Base-by-base conservation (phyloP, 768 basidiomycete species). In the Porphyrellus cyaneotinctus region DNA sequence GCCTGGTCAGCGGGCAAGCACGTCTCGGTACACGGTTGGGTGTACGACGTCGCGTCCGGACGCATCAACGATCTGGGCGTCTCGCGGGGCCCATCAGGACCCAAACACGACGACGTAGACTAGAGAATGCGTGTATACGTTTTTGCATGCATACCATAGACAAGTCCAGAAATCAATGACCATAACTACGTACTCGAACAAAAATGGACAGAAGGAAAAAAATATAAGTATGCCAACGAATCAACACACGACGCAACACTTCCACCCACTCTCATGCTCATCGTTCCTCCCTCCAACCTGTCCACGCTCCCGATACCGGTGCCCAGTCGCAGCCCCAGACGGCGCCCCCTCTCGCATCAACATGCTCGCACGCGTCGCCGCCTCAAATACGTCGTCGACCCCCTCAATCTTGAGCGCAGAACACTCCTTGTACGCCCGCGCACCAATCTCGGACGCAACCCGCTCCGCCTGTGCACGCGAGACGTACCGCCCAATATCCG, bases 331-430 rank as follows among this genome's bases (percentile, higher is more conserved):
- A 62, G 75, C 73, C 64, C 64, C 77, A 72, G 69, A 62, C 9
- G 82, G 80, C 23, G 83, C 87, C 3, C 88, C 88, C 52, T 95
- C 93, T 20, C 94, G 78, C 80, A 95, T 94, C 52, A 98, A 73
- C 90, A 98, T 97, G 66, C 92, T 94, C 41, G 92, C 94, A 39
- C 97, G 78, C 12, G 97, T 98, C 30, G 97, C 97, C 0, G 91
- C 88, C 74, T 99, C 97, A 61, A 98, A 99, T 41, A 97, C 91
- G 61, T 97, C 91, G 70, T 98, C 97, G 14, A 95, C 93, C 49
- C 93, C 93, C 72, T 90, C 86, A 48, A 91, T 88, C 73, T 84
- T 88, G 45, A 95, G 76, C 26, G 93, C 88, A 11, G 89, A 91
- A 62, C 94, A 97, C 68, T 97, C 95, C 68, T 92, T 93, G 77